Evolutionary conservation across 371 early-diverging fungal genomes (phyloP).

Genomic region (Entomophthora muscae): DNA sequence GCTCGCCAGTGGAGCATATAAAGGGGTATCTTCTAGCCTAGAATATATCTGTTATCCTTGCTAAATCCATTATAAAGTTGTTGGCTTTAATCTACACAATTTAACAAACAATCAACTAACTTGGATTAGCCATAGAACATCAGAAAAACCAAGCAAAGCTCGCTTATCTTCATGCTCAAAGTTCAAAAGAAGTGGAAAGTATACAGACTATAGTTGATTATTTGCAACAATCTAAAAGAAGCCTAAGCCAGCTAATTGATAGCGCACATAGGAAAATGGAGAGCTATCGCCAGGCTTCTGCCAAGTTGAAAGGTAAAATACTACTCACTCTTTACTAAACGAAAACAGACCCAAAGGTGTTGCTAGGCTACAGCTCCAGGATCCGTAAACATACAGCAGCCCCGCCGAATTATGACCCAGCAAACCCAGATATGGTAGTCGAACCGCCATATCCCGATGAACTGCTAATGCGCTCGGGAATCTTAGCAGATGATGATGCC

Average conservation of each 20-base stretch:
- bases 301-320: not conserved
- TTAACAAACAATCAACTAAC: not conserved
- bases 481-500: not conserved
- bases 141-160: not conserved
- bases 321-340: not conserved
- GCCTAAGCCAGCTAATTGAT: not conserved
- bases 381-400: not conserved
- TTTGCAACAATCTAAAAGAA: not conserved
- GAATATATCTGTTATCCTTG: not conserved
- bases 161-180: not conserved
- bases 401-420: not conserved
- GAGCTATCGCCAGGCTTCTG: not conserved
- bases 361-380: not conserved
- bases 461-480: not conserved
- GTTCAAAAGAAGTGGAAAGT: not conserved
- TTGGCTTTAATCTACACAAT: not conserved
- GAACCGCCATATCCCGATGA: slow-evolving; percentile 1
- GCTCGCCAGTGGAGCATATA: not conserved
- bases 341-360: not conserved
- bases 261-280: not conserved
- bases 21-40: not conserved
- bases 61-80: not conserved
- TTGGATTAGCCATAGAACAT: not conserved
- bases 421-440: not conserved
- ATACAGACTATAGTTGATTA: not conserved